These are phyloP conservation scores for Chaetomiaceae sp. DNA, from an alignment of 2,329 filamentous ascomycete species.

Conservation along the genomic window DNA sequence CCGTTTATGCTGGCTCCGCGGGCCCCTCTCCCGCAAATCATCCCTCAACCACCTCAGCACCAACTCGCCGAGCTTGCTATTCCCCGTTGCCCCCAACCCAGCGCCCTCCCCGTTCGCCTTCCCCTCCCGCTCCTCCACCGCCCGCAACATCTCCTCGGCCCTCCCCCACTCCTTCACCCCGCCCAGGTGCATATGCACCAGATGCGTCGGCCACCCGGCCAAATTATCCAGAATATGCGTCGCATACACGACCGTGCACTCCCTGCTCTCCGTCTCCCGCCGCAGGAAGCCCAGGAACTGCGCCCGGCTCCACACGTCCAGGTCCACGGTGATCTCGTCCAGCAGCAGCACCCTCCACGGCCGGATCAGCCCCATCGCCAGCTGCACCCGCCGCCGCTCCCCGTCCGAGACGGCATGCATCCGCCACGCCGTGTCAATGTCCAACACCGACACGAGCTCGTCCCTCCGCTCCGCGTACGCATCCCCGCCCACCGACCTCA, in stretches of 20 bases:
- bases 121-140: slow-evolving; percentile 35
- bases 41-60: slow-evolving; percentile 83
- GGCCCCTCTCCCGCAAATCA: slow-evolving; percentile 74
- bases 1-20: slow-evolving; percentile 56
- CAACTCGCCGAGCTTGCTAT: slow-evolving; percentile 80
- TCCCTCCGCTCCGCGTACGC: slow-evolving; percentile 77
- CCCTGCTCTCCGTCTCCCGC: slow-evolving; percentile 73
- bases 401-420: slow-evolving; percentile 96
- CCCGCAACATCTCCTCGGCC: slow-evolving; percentile 63
- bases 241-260: slow-evolving; percentile 93
- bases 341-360: slow-evolving; percentile 89
- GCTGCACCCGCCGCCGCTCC: slow-evolving; percentile 83
- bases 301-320: slow-evolving; percentile 79
- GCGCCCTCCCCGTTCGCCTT: slow-evolving; percentile 33
- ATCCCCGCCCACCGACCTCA: slow-evolving; percentile 81
- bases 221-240: slow-evolving; percentile 97
- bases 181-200: slow-evolving; percentile 93
- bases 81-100: slow-evolving; percentile 52
- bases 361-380: slow-evolving; percentile 89
- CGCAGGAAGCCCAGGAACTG: slow-evolving; percentile 86
- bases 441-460: slow-evolving; percentile 80
- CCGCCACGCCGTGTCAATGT: slow-evolving; percentile 88
- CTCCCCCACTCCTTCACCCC: slow-evolving; percentile 81
- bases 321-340: slow-evolving; percentile 95
- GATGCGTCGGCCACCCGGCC: slow-evolving; percentile 88